These are phyloP conservation scores for Musa acuminata DNA, from an alignment of 176 grass and related monocot genomes.

Conservation along the genomic window DNA sequence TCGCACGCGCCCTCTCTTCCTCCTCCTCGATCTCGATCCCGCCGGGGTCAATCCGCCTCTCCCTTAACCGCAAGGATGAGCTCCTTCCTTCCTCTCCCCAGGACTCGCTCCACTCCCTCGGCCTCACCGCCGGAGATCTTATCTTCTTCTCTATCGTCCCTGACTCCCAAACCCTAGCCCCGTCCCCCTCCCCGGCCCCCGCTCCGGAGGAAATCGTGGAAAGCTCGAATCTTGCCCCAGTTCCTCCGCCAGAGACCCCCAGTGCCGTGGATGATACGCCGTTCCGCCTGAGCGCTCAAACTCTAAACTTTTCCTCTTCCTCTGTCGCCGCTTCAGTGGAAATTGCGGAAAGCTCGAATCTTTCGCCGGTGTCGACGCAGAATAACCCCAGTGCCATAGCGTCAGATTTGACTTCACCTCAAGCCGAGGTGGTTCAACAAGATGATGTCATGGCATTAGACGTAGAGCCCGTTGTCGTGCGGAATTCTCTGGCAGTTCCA, in stretches of 20 bases:
- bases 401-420: neutral
- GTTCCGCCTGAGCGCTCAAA: neutral
- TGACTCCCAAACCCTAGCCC: slow-evolving; percentile 3
- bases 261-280: neutral
- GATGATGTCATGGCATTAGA: slow-evolving; percentile 22
- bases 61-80: slow-evolving; percentile 82
- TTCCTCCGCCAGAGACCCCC: neutral
- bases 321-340: neutral
- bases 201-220: neutral
- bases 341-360: neutral
- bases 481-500: slow-evolving; percentile 7
- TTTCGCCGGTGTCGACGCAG: slow-evolving; percentile 26
- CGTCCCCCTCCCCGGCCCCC: neutral
- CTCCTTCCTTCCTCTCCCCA: slow-evolving; percentile 34
- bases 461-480: neutral
- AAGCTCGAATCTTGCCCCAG: neutral
- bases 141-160: slow-evolving; percentile 46
- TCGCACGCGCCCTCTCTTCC: slow-evolving; percentile 35
- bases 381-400: neutral
- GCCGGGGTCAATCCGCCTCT: slow-evolving; percentile 66
- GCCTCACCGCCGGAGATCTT: slow-evolving; percentile 78
- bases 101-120: slow-evolving; percentile 46
- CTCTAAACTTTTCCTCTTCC: slow-evolving; percentile 5
- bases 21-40: slow-evolving; percentile 29
- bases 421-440: neutral